Percentiles rank a stretch among this genome's conserved stretches.
Conservation (phyloP, 2,329 filamentous ascomycete genomes). For the Verticillium alfalfae region DNA sequence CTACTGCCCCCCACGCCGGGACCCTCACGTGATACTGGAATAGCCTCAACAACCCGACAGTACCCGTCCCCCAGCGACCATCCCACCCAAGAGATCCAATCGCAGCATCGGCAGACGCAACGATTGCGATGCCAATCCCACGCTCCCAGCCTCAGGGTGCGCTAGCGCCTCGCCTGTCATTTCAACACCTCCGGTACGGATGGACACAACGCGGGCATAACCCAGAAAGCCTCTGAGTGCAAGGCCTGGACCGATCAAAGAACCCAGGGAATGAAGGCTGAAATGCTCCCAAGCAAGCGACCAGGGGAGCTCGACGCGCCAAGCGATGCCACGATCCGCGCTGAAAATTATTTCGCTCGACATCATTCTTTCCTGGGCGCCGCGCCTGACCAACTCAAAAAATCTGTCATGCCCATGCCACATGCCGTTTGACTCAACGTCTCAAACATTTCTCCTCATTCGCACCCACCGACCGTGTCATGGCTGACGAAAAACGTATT, state of each 20-base stretch:
- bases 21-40: not conserved
- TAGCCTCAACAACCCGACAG: not conserved
- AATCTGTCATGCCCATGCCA: not conserved
- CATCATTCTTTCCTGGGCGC: not conserved
- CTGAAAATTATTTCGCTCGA: not conserved
- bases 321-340: not conserved
- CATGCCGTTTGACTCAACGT: not conserved
- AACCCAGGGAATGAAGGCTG: not conserved
- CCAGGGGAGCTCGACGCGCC: not conserved
- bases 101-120: not conserved
- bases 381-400: not conserved
- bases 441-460: not conserved
- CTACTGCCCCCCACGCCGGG: not conserved
- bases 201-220: not conserved
- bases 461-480: not conserved
- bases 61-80: not conserved
- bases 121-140: not conserved
- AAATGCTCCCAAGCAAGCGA: not conserved
- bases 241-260: not conserved
- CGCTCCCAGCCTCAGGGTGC: not conserved
- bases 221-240: not conserved
- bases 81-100: not conserved
- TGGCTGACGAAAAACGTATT: conserved; percentile 1
- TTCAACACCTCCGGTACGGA: not conserved
- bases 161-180: not conserved